Evolutionary conservation across 2,329 filamentous ascomycete genomes (phyloP).

Genomic region (Pseudogymnoascus sp.): DNA sequence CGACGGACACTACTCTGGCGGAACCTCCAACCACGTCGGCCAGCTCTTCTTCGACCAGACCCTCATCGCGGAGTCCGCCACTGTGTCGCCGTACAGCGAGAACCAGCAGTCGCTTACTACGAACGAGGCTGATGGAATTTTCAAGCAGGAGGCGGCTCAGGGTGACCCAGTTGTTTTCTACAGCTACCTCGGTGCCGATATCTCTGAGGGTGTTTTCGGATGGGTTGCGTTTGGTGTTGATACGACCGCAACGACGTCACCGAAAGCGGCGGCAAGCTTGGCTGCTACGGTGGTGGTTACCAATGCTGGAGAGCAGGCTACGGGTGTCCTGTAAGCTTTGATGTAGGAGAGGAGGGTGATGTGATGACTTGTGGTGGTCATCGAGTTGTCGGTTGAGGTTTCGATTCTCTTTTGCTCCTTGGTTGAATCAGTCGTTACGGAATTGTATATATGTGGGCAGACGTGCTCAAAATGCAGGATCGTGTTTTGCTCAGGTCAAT

Average conservation of each 20-base stretch:
- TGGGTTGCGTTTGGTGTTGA: constrained; percentile 49
- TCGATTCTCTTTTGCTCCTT: not conserved
- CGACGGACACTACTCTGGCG: constrained; percentile 42
- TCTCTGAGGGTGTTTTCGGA: constrained; percentile 44
- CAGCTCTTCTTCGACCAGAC: constrained; percentile 58
- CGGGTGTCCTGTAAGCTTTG: not conserved
- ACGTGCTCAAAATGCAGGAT: not conserved
- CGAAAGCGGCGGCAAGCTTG: constrained; percentile 35
- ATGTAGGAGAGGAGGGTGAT: too few relatives aligned
- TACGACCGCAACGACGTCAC: constrained; percentile 34
- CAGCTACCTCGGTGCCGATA: constrained; percentile 45
- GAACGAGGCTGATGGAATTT: constrained; percentile 42
- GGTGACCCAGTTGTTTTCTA: constrained; percentile 50
- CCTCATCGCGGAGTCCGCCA: constrained; percentile 44
- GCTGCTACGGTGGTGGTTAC: constrained; percentile 27
- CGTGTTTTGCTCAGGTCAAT: not conserved
- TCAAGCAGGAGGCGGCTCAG: constrained; percentile 38
- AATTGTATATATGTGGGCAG: not conserved
- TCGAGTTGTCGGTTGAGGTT: not conserved
- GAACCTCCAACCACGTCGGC: constrained; percentile 51
- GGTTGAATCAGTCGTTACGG: constrained; percentile 1
- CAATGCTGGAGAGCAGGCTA: not conserved
- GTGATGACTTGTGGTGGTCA: not conserved
- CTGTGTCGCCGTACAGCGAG: constrained; percentile 36
- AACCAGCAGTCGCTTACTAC: constrained; percentile 40